Conservation (phyloP, 2,329 filamentous ascomycete genomes). For the Talaromyces sp. region DNA sequence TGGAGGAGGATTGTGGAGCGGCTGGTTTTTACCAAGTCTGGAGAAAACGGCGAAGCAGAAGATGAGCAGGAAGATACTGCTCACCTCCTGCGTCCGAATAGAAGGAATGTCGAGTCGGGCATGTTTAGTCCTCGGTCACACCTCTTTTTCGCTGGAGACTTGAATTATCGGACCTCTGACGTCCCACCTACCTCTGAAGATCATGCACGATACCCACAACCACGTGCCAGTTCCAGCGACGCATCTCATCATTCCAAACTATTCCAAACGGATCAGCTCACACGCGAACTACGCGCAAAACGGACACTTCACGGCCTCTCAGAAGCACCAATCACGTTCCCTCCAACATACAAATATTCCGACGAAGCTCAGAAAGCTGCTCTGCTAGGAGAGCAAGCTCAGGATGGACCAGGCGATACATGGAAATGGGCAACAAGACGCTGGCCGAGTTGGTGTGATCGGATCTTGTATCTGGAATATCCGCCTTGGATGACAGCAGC, state of each 20-base stretch:
- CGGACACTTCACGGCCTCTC: conserved; percentile 73
- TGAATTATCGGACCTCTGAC: conserved; percentile 87
- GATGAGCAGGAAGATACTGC: conserved; percentile 29
- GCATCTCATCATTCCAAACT: conserved; percentile 65
- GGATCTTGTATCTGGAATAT: conserved; percentile 72
- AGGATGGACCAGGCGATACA: conserved; percentile 33
- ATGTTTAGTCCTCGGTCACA: conserved; percentile 74
- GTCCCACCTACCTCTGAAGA: conserved; percentile 60
- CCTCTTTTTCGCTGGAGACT: conserved; percentile 83
- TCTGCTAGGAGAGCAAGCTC: conserved; percentile 22
- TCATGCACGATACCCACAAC: conserved; percentile 59
- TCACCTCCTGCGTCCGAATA: conserved; percentile 27
- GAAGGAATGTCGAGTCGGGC: conserved; percentile 28
- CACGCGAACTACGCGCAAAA: conserved; percentile 63
- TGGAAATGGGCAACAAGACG: conserved; percentile 79
- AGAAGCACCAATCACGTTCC: conserved; percentile 73
- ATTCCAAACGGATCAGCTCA: conserved; percentile 74
- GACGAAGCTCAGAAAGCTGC: conserved; percentile 42
- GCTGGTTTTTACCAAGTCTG: conserved; percentile 63
- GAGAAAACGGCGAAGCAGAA: conserved; percentile 30
- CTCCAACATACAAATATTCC: conserved; percentile 91
- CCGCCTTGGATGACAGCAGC: conserved; percentile 49
- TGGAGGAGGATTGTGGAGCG: conserved; percentile 81
- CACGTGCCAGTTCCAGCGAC: conserved; percentile 47
- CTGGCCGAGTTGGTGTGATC: conserved; percentile 91